phyloP scores from a whole-genome alignment of 2,329 filamentous ascomycete species.

The Fusarium duplospermum region DNA sequence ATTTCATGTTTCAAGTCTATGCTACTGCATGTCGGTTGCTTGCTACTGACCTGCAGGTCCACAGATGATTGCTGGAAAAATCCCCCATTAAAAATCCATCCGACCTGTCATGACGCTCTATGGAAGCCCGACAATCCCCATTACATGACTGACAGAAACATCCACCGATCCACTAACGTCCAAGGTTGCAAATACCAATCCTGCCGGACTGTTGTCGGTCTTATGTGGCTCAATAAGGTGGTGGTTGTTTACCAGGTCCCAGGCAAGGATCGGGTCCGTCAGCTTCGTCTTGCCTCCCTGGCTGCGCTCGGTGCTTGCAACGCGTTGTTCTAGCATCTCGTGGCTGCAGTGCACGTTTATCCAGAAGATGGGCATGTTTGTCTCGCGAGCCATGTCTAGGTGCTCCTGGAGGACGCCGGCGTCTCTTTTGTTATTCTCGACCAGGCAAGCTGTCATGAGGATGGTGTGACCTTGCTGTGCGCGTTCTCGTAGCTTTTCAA shows the following conservation, averaged over 20 bases:
- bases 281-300: background rate
- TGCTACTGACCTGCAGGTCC: background rate
- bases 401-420: constrained; percentile 21
- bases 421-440: constrained; percentile 9
- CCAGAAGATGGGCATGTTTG: constrained; percentile 11
- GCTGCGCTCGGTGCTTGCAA: background rate
- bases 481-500: constrained; percentile 14
- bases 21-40: background rate
- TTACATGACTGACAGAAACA: background rate
- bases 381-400: constrained; percentile 16
- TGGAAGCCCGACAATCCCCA: background rate
- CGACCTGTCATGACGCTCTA: background rate
- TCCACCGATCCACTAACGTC: background rate
- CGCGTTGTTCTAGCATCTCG: background rate
- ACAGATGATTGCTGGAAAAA: background rate
- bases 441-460: constrained; percentile 36
- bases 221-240: background rate
- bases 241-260: background rate
- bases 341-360: constrained; percentile 13
- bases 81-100: background rate
- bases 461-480: constrained; percentile 16
- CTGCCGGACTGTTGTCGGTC: background rate
- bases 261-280: background rate
- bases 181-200: background rate
- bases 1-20: background rate